These are phyloP conservation scores for Fusarium sp. DNA, from an alignment of 2,329 filamentous ascomycete genomes.

Conservation along the genomic window DNA sequence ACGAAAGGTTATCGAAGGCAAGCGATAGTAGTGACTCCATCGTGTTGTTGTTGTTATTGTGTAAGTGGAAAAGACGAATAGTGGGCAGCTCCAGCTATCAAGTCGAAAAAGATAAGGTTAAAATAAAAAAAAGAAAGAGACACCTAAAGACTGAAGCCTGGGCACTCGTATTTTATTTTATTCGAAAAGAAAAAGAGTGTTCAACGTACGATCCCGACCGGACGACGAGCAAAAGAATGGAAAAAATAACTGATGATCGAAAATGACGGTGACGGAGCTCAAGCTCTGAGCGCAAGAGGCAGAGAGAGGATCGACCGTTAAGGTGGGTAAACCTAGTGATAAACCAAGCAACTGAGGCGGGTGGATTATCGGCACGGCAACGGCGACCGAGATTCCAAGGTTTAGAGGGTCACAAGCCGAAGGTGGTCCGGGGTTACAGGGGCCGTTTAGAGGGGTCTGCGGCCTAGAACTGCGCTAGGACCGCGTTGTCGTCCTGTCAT, in stretches of 20 bases:
- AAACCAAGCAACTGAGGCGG: constrained; percentile 17
- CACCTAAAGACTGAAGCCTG: constrained; percentile 10
- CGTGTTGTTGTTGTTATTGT: constrained; percentile 3
- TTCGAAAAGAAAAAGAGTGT: constrained; percentile 7
- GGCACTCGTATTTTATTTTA: neutral
- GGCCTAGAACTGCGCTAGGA: constrained; percentile 14
- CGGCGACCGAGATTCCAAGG: constrained; percentile 23
- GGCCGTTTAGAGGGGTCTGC: constrained; percentile 16
- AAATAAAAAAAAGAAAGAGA: neutral
- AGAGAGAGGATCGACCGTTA: constrained; percentile 10
- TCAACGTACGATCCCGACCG: constrained; percentile 7
- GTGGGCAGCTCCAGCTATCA: neutral
- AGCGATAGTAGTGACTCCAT: constrained; percentile 95
- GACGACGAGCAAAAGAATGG: constrained; percentile 20
- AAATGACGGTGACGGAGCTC: constrained; percentile 13
- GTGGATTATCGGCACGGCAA: constrained; percentile 32
- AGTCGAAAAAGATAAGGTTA: constrained; percentile 6
- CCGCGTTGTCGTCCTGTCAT: constrained; percentile 10
- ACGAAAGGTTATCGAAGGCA: constrained; percentile 96
- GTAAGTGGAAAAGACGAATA: constrained; percentile 12
- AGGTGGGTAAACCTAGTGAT: neutral
- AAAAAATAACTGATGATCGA: constrained; percentile 14
- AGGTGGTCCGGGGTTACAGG: constrained; percentile 21
- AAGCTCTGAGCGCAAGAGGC: constrained; percentile 2
- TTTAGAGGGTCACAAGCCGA: constrained; percentile 26